A percentile compares a stretch with the other conserved stretches of the same genome.
These are phyloP conservation scores for Rasamsonia emersonii DNA, from an alignment of 2,329 filamentous ascomycete genomes.

Conservation along the genomic window DNA sequence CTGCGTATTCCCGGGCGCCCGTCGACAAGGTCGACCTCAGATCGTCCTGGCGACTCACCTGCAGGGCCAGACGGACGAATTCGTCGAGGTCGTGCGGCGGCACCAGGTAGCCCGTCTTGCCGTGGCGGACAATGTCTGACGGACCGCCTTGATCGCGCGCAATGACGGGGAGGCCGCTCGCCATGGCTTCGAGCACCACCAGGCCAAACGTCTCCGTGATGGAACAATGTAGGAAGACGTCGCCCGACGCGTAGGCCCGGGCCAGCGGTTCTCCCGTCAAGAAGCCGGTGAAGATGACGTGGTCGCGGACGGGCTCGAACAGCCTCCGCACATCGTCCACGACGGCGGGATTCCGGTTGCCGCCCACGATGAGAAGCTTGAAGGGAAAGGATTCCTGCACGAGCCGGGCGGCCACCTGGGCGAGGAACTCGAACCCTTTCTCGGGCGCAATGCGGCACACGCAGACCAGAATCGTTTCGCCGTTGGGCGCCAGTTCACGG, in stretches of 20 bases:
- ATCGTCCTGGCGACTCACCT: slow-evolving; percentile 39
- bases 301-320: slow-evolving; percentile 47
- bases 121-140: slow-evolving; percentile 56
- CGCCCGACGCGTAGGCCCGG: slow-evolving; percentile 58
- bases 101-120: slow-evolving; percentile 53
- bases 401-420: slow-evolving; percentile 47
- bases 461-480: slow-evolving; percentile 57
- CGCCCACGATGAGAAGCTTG: slow-evolving; percentile 59
- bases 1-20: slow-evolving; percentile 48
- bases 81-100: slow-evolving; percentile 49
- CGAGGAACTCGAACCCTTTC: slow-evolving; percentile 62
- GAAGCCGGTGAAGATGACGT: slow-evolving; percentile 60
- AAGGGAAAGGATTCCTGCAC: slow-evolving; percentile 49
- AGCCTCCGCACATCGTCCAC: slow-evolving; percentile 53
- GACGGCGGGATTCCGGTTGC: slow-evolving; percentile 56
- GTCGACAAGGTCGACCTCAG: slow-evolving; percentile 40
- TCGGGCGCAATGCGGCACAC: slow-evolving; percentile 61
- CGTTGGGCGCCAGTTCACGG: slow-evolving; percentile 48
- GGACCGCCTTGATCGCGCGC: slow-evolving; percentile 62
- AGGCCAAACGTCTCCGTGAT: slow-evolving; percentile 65
- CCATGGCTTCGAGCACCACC: slow-evolving; percentile 63
- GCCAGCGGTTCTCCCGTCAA: slow-evolving; percentile 53
- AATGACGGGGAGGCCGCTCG: slow-evolving; percentile 59
- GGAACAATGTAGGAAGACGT: slow-evolving; percentile 64
- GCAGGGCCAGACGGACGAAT: slow-evolving; percentile 48